Percentiles rank a stretch among this genome's conserved stretches.
Evolutionary conservation across 176 grass and related monocot genomes (phyloP).

Genomic region (Hsuehochloa calcarea): DNA sequence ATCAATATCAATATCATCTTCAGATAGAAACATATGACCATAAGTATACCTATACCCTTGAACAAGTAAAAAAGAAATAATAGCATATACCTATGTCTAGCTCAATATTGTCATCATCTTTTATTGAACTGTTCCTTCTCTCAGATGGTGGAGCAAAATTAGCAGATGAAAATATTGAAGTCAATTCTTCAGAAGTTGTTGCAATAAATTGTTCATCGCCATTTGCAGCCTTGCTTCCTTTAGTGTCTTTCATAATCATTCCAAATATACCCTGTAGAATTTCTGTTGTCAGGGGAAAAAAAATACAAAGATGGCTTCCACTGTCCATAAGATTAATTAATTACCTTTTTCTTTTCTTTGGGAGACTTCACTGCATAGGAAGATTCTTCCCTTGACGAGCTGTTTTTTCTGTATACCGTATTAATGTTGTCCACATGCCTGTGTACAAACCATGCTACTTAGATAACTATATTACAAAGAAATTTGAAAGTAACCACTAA

Average conservation of each 20-base stretch:
- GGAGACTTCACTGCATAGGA: slow-evolving; percentile 58
- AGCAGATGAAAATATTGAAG: slow-evolving; percentile 62
- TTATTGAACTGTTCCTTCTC: slow-evolving; percentile 54
- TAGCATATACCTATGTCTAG: slow-evolving; percentile 77
- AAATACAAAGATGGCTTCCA: neutral
- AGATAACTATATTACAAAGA: slow-evolving; percentile 19
- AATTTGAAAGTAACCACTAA: slow-evolving; percentile 13
- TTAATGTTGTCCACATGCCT: slow-evolving; percentile 74
- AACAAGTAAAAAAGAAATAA: slow-evolving; percentile 21
- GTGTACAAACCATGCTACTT: slow-evolving; percentile 31
- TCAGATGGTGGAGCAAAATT: slow-evolving; percentile 59
- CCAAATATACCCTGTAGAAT: slow-evolving; percentile 73
- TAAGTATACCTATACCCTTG: slow-evolving; percentile 5
- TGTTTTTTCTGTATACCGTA: slow-evolving; percentile 61
- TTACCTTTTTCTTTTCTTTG: slow-evolving; percentile 93
- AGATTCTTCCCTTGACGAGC: slow-evolving; percentile 48
- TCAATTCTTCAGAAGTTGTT: slow-evolving; percentile 56
- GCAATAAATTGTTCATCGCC: slow-evolving; percentile 37
- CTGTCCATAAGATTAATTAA: slow-evolving; percentile 12
- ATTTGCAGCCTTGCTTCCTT: slow-evolving; percentile 70
- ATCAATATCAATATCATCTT: slow-evolving; percentile 94
- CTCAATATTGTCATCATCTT: slow-evolving; percentile 56
- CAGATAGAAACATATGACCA: slow-evolving; percentile 27
- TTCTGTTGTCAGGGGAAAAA: slow-evolving; percentile 24
- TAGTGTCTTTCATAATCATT: slow-evolving; percentile 84